These are phyloP conservation scores for Pseudogymnoascus sp. DNA, from an alignment of 2,329 filamentous ascomycete genomes.

Conservation along the genomic window DNA sequence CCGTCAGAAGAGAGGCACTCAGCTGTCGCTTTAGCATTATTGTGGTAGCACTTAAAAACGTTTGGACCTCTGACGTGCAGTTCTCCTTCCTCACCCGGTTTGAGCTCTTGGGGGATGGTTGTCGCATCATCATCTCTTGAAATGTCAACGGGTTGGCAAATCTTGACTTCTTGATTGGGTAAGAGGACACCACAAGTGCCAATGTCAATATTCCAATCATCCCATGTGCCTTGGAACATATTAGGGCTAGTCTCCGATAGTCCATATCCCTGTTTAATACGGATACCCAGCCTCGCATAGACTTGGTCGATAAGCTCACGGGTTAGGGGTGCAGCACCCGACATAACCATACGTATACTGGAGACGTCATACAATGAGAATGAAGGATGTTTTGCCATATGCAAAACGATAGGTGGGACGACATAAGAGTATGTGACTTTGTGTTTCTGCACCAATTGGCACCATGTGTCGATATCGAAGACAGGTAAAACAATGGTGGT, in stretches of 20 bases:
- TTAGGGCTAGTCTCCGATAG: conserved; percentile 77
- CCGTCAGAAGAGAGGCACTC: conserved; percentile 24
- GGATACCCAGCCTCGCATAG: conserved; percentile 61
- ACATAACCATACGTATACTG: conserved; percentile 72
- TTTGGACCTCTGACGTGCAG: conserved; percentile 21
- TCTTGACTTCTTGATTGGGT: neutral
- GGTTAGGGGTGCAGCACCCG: conserved; percentile 73
- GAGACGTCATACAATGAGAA: conserved; percentile 72
- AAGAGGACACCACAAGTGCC: neutral
- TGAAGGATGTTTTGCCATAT: conserved; percentile 66
- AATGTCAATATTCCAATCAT: conserved; percentile 21
- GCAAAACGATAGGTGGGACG: conserved; percentile 72
- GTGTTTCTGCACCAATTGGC: conserved; percentile 63
- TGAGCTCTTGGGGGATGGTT: neutral
- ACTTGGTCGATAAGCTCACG: conserved; percentile 66
- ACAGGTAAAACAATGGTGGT: conserved; percentile 62
- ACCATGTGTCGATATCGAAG: conserved; percentile 73
- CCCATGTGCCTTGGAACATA: conserved; percentile 61
- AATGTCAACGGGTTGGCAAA: neutral
- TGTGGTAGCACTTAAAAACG: conserved; percentile 32
- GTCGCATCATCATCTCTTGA: neutral
- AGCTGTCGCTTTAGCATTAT: conserved; percentile 25
- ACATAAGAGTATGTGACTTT: conserved; percentile 68
- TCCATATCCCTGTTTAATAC: conserved; percentile 83
- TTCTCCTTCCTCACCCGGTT: conserved; percentile 13